Evolutionary conservation across 345 rosid genomes (phyloP).

Genomic region (Melastoma malabathricum): DNA sequence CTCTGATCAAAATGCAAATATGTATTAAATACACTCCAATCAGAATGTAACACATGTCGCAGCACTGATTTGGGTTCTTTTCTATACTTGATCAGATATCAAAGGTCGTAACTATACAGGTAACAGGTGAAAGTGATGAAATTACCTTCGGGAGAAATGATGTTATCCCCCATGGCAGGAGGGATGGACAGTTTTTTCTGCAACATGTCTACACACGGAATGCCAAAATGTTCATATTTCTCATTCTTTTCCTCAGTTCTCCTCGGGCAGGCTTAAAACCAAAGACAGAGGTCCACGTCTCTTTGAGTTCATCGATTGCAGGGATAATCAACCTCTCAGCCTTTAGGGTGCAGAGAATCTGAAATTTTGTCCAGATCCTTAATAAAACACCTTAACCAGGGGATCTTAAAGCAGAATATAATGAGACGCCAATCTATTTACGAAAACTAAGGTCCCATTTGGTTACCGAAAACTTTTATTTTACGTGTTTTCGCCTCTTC

Average conservation of each 20-base stretch:
- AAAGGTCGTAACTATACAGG: too few relatives aligned
- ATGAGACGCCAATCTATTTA: neutral
- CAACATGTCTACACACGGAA: slow-evolving; percentile 85
- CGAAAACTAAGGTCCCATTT: too few relatives aligned
- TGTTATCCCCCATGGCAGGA: slow-evolving; percentile 13
- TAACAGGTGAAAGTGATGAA: neutral
- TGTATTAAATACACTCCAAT: too few relatives aligned
- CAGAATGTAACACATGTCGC: too few relatives aligned
- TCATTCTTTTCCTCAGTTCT: slow-evolving; percentile 28
- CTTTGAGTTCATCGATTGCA: slow-evolving; percentile 71
- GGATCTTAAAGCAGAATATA: neutral
- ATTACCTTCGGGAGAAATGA: slow-evolving; percentile 22
- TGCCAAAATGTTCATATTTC: slow-evolving; percentile 56
- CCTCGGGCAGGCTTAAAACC: slow-evolving; percentile 51
- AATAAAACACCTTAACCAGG: neutral
- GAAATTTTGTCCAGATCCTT: slow-evolving; percentile 9
- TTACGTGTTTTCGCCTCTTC: too few relatives aligned
- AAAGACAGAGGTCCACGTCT: slow-evolving; percentile 83
- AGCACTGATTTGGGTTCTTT: too few relatives aligned
- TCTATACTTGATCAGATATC: too few relatives aligned
- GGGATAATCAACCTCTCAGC: slow-evolving; percentile 84
- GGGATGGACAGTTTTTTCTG: slow-evolving; percentile 42
- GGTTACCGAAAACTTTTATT: too few relatives aligned
- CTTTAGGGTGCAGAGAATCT: slow-evolving; percentile 61
- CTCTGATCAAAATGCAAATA: too few relatives aligned